Base-by-base conservation (phyloP, 352 stramenopile species). In the Phytopythium boreale region DNA sequence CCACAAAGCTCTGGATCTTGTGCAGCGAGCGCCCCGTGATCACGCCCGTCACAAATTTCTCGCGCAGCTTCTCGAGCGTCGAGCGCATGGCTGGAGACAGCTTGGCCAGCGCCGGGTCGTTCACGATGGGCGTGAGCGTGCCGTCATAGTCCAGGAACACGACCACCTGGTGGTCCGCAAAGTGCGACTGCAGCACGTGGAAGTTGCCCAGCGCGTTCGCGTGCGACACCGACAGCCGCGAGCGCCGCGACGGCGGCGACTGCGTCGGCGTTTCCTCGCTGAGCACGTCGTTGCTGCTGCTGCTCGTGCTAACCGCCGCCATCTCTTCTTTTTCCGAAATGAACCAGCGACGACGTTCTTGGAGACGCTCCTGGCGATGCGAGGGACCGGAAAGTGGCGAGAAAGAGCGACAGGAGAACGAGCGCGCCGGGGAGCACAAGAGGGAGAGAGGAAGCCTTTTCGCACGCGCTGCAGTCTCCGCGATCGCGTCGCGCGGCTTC, bases 121-220 rank as follows among this genome's bases (percentile, higher is more conserved):
- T 96, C 55, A 97, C 90, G 47, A 97, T 97, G 7, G 90, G 90
- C 19, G 88, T 96, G 12, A 97, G 75, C 36, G 90, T 97, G 24
- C 90, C 90, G 36, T 97, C 90, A 36, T 97, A 97, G 75, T 97
- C 89, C 46, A 96, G 74, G 46, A 97, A 96, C 22, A 97, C 63
- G 20, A 94, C 89, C 24, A 97, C 70, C 31, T 82, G 80, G 29
- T 78, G 79, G 63, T 81, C 69, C 24, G 59, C 64, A 50, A 95
- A 87, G 26, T 73, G 79, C 22, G 62, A 36, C 37, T 83, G 70
- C 55, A 95, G 70, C 52, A 74, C 61, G 47, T 72, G 64, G 44
- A 95, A 93, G 67, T 95, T 90, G 44, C 71, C 64, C 52, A 95
- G 69, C 53, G 86, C 86, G 58, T 95, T 95, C 12, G 86, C 79